Base-by-base conservation (phyloP, 441 rosid genomes). In the Pelargonium cotyledonis region DNA sequence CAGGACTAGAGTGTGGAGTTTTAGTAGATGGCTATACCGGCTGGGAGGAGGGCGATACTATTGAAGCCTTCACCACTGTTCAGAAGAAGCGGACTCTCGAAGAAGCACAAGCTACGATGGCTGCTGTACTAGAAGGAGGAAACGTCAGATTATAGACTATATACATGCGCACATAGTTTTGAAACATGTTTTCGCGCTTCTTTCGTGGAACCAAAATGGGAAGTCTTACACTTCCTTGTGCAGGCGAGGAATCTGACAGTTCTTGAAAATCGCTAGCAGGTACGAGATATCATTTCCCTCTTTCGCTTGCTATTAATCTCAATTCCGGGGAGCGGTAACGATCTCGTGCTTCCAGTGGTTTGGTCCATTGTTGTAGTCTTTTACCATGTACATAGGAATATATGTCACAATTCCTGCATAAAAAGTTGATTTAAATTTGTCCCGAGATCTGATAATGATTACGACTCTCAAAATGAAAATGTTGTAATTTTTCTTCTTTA, bases 71-170 rank as follows among this genome's bases (percentile, higher is more conserved):
- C 78, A 84, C 84, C 79, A 71, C 80, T 0, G 84, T 90, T 70
- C 83, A 86, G 77, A 94, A 88, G 86, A 87, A 81, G 80, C 85
- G 99, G 61, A 91, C 96, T 11, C 85, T 94, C 19, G 99, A 91
- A 82, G 97, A 94, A 79, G 96, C 99, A 70, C 91, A 97, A 0
- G 96, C 99, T 71, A 86, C 95, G 43, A 86, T 94, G 93, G 80
- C 94, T 65, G 96, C 95, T 55, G 96, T 95, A 2, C 43, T 88
- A 67, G 89, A 89, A 83, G 88, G 75, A 35, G 90, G 75, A 19
- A 93, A 92, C 65, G 79, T 84, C 46, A 49, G 69, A 66, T 18
- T 69, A 66, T 85, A 81, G 81, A 73, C 14, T 19, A 21, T 2
- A 49, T 12, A 60, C 15, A 49, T 5, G 16, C 43, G 21, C 71